Conservation (phyloP, 805 yeast species). For the Starmerella bacillaris region DNA sequence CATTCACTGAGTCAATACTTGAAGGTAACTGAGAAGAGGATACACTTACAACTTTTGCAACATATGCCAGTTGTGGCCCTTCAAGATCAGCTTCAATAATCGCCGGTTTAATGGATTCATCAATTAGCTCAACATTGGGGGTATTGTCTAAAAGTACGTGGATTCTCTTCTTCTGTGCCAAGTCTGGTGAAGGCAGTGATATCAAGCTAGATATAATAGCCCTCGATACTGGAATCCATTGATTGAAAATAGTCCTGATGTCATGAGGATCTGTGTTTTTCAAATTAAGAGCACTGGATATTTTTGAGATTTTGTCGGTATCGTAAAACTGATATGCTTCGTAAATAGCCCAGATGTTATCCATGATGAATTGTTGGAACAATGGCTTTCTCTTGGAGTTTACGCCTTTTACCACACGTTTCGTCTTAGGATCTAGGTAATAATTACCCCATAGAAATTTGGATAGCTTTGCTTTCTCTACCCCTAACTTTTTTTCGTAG, state of each 20-base stretch:
- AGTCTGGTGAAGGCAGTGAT: conserved; percentile 69
- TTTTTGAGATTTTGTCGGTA: conserved; percentile 53
- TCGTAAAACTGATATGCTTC: conserved; percentile 48
- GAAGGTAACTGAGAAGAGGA: conserved; percentile 65
- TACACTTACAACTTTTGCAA: conserved; percentile 74
- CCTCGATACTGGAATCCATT: conserved; percentile 86
- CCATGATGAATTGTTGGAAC: conserved; percentile 73
- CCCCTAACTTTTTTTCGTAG: conserved; percentile 68
- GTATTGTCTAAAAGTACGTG: conserved; percentile 46
- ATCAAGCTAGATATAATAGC: conserved; percentile 72
- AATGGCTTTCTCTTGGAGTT: conserved; percentile 51
- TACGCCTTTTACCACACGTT: conserved; percentile 44
- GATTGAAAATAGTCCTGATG: conserved; percentile 56
- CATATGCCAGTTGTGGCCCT: conserved; percentile 57
- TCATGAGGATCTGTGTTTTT: conserved; percentile 33
- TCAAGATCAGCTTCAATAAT: conserved; percentile 50
- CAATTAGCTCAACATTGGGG: conserved; percentile 34
- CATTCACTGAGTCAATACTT: conserved; percentile 1
- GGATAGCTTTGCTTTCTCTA: conserved; percentile 57
- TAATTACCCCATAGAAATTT: conserved; percentile 94
- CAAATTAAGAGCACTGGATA: conserved; percentile 50
- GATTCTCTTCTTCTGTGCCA: conserved; percentile 56
- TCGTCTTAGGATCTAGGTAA: conserved; percentile 75
- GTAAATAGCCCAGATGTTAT: conserved; percentile 83
- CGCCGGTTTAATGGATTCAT: conserved; percentile 30